phyloP scores from a whole-genome alignment of 169 alveolate species.

The Eimeria zaria region DNA sequence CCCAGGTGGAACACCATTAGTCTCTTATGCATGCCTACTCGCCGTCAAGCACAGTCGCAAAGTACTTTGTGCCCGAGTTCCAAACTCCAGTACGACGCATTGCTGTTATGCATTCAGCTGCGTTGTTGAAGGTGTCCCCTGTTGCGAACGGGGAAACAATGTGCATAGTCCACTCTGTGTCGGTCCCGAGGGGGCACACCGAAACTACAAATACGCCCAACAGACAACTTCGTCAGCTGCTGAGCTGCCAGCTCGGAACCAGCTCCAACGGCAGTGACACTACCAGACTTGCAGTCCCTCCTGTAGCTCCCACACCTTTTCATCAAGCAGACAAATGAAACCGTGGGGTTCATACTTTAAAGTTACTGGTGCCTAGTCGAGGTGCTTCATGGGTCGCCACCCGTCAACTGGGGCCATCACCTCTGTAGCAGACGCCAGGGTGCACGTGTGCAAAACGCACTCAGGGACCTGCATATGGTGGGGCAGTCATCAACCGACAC shows the following conservation, averaged over 20 bases:
- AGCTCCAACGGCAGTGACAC: neutral
- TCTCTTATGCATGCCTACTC: neutral
- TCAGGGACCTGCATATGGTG: neutral
- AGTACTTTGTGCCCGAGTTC: neutral
- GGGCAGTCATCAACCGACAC: neutral
- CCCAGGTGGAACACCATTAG: neutral
- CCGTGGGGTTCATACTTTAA: neutral
- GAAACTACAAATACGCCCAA: neutral
- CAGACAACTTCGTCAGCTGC: neutral
- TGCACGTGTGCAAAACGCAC: neutral
- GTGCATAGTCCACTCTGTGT: neutral
- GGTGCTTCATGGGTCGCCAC: slow-evolving; percentile 1
- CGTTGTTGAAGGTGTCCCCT: neutral
- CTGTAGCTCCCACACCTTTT: neutral
- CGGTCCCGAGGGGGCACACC: neutral
- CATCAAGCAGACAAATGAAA: neutral
- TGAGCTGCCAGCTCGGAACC: neutral
- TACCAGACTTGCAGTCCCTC: neutral
- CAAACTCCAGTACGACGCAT: neutral
- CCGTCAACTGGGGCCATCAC: neutral
- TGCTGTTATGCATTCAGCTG: neutral
- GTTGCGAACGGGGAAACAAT: neutral
- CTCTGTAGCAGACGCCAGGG: neutral
- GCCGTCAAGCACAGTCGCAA: neutral
- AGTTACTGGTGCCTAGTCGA: neutral